phyloP scores from a whole-genome alignment of 2,329 filamentous ascomycete genomes.

The Trichoderma guizhouense region DNA sequence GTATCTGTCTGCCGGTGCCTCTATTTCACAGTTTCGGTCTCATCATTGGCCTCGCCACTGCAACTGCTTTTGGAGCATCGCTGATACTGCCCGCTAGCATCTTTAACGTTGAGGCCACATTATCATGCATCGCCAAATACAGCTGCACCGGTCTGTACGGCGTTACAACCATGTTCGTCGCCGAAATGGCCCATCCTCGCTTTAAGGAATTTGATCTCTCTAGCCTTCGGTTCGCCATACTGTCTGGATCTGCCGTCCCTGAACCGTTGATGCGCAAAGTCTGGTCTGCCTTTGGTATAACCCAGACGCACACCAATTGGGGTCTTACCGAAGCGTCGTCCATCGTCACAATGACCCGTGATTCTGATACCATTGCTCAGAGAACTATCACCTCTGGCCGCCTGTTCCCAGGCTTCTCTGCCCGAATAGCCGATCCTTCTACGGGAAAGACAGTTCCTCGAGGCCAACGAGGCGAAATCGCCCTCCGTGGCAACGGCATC shows the following conservation, averaged over 20 bases:
- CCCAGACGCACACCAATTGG: slow-evolving; percentile 2
- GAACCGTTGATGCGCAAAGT: slow-evolving; percentile 4
- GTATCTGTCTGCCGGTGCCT: background rate
- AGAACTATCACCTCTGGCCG: background rate
- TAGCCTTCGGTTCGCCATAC: background rate
- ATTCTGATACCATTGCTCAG: background rate
- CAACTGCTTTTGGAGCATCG: background rate
- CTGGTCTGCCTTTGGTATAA: background rate
- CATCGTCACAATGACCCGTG: slow-evolving; percentile 8
- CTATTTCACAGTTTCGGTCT: slow-evolving; percentile 8
- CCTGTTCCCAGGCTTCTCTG: background rate
- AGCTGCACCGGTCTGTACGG: slow-evolving; percentile 5
- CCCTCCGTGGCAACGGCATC: slow-evolving; percentile 4
- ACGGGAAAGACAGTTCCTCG: background rate
- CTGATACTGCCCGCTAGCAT: background rate
- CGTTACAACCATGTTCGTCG: slow-evolving; percentile 9
- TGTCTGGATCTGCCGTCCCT: background rate
- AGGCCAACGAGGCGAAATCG: slow-evolving; percentile 7
- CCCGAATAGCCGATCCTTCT: background rate
- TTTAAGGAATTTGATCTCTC: background rate
- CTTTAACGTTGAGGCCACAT: background rate
- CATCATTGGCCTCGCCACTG: background rate
- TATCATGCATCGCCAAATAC: background rate
- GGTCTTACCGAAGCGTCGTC: background rate
- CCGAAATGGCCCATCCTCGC: background rate